Evolutionary conservation across 768 basidiomycete species (phyloP), one percentile per base, ranked within the genome.

Genomic region (Porpolomopsis calyptriformis): DNA sequence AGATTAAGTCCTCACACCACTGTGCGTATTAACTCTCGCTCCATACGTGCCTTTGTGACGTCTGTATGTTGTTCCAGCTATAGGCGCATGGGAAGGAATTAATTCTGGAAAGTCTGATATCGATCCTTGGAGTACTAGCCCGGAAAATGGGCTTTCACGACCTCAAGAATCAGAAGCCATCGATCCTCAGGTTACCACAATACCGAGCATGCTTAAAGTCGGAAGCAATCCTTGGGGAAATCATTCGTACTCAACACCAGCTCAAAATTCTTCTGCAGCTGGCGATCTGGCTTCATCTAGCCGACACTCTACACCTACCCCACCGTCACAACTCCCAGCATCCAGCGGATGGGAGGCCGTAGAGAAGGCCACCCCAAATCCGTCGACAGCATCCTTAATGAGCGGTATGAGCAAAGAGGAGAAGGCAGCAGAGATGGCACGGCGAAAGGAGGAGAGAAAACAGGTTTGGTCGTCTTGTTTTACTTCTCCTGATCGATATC

Each of bases 341-440:
- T 9, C 26, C 10, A 29, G 36, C 22, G 8, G 8, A 4, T 25
- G 25, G 47, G 39, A 39, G 39, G 19, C 48, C 9, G 22, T 53
- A 18, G 39, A 25, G 16, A 40, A 53, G n/a, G 22, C 53, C n/a
- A 46, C 54, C 1, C 48, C 57, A 29, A 29, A 51, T 7, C 46
- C 54, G 1, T 44, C 57, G 26, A 29, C 53, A 10, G 45, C 60
- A n/a, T 40, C 64, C 2, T 53, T 57, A 20, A 66, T 70, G 46
- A 63, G 74, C 22, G 62, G 60, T 1, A 69, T 90, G 73, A 74
- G 77, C 22, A 96, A 91, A 61, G 94, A 96, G 61, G 91, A 93
- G 54, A 94, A 86, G 62, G 87, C 87, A 1, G 80, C 79, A n/a
- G 90, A 96, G 67, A 84, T 97, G 80, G 85, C 84, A 6, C 70